Evolutionary conservation across 768 basidiomycete genomes (phyloP), one percentile per base, ranked within the genome.

Genomic region (Phanerochaete carnosa): DNA sequence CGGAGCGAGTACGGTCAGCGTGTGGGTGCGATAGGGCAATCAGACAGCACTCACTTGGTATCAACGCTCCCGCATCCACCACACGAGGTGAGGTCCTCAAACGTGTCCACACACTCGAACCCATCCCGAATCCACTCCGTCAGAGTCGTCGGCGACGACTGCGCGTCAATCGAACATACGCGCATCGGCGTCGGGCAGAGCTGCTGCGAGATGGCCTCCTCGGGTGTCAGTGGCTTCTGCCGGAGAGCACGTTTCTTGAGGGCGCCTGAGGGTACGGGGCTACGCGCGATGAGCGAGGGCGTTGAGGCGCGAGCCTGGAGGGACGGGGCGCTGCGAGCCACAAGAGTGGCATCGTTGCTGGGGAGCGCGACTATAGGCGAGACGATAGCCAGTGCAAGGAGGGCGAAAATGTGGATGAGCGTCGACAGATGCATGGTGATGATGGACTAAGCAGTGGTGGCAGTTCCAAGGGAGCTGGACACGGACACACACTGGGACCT

Each of bases 61-160:
- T 73, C 66, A 16, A 69, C 43, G 11, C 39, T 61, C 7, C 69
- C 68, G 62, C 73, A 74, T 28, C 73, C 73, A 22, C 72, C 73
- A 54, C 71, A 74, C 49, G 68, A 68, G 8, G 51, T 55, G 30
- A 73, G 64, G 54, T 74, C 73, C 57, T 64, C 66, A 19, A 37
- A 35, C 32, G 69, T 55, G 35, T 74, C 70, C 13, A 71, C 72
- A 47, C 73, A 74, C 57, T 74, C 72, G 55, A 65, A 69, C 2
- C 67, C 72, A 2, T 66, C 59, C 25, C 45, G 39, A 39, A 69
- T 57, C 64, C 64, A 68, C 45, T 64, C 60, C 39, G 32, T 25
- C n/a, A 68, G 55, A 1, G 62, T 60, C 13, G 35, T 52, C 16
- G 68, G 65, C 33, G 59, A 19, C 13, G 60, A 47, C 51, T 23